Percentiles rank a stretch among this genome's conserved stretches.
phyloP scores from a whole-genome alignment of 495 filamentous ascomycete species.

The Penicillium canescens region DNA sequence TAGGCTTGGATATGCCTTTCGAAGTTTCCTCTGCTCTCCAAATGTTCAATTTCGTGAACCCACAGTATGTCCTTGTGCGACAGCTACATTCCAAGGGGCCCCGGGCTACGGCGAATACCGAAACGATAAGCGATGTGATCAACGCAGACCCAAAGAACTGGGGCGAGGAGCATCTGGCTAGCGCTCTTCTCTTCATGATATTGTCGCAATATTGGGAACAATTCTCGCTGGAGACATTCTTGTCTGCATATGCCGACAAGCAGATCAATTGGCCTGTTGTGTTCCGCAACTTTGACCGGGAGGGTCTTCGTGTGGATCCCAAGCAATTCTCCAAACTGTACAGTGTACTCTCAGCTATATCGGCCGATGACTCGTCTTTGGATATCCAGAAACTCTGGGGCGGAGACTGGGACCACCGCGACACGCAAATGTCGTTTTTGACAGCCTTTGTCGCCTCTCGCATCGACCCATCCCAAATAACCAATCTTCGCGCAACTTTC shows the following conservation, averaged over 20 bases:
- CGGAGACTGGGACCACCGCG: conserved; percentile 79
- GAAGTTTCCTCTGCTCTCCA: conserved; percentile 75
- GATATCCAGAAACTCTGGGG: conserved; percentile 90
- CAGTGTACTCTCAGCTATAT: conserved; percentile 68
- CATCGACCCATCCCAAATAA: conserved; percentile 80
- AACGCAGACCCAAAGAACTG: conserved; percentile 65
- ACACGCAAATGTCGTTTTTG: conserved; percentile 88
- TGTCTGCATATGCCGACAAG: conserved; percentile 60
- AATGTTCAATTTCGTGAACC: conserved; percentile 67
- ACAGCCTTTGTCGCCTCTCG: conserved; percentile 76
- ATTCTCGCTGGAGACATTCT: conserved; percentile 73
- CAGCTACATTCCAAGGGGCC: conserved; percentile 77
- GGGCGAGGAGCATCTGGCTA: conserved; percentile 78
- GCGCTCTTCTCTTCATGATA: conserved; percentile 80
- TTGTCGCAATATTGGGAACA: conserved; percentile 62
- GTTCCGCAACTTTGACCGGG: conserved; percentile 79
- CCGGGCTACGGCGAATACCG: conserved; percentile 52
- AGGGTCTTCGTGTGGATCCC: conserved; percentile 69
- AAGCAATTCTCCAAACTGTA: conserved; percentile 80
- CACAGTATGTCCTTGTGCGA: conserved; percentile 65
- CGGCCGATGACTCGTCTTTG: conserved; percentile 58
- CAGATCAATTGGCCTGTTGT: conserved; percentile 80
- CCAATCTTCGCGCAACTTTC: conserved; percentile 76
- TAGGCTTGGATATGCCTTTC: conserved; percentile 61
- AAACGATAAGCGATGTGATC: conserved; percentile 62